Percentiles rank a stretch among this genome's conserved stretches.
These are phyloP conservation scores for Mytilinidion resinicola DNA, from an alignment of 495 filamentous ascomycete species.

Conservation along the genomic window DNA sequence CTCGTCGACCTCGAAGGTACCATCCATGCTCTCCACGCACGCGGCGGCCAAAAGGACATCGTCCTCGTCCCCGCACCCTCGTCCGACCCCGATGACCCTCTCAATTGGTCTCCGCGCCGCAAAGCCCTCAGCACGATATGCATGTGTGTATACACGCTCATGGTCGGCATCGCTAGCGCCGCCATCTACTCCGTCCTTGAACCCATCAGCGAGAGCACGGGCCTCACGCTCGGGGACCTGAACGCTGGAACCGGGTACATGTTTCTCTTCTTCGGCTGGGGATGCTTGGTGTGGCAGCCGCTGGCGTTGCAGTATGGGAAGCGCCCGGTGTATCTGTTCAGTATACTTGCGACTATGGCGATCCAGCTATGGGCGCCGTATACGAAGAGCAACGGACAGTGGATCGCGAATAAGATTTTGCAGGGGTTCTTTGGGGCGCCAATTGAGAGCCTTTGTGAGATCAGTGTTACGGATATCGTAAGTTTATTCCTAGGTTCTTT, in stretches of 20 bases:
- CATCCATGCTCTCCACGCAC: conserved; percentile 23
- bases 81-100: conserved; percentile 21
- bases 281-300: conserved; percentile 63
- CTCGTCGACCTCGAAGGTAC: conserved; percentile 29
- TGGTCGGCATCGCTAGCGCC: conserved; percentile 53
- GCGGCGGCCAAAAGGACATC: conserved; percentile 23
- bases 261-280: conserved; percentile 58
- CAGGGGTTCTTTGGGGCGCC: conserved; percentile 61
- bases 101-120: conserved; percentile 31
- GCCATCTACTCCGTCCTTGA: conserved; percentile 58
- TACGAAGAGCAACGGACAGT: conserved; percentile 50
- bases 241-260: conserved; percentile 52
- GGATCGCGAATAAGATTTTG: conserved; percentile 57
- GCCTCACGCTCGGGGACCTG: conserved; percentile 47
- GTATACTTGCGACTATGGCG: conserved; percentile 48
- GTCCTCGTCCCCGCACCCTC: conserved; percentile 30
- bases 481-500: not conserved
- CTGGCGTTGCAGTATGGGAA: conserved; percentile 62
- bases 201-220: conserved; percentile 51
- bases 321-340: conserved; percentile 55
- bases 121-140: conserved; percentile 25
- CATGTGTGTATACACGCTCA: conserved; percentile 48
- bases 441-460: conserved; percentile 58
- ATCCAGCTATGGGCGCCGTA: conserved; percentile 45
- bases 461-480: conserved; percentile 52